Conservation (phyloP, 2,329 filamentous ascomycete genomes). For the Amphichorda felina region DNA sequence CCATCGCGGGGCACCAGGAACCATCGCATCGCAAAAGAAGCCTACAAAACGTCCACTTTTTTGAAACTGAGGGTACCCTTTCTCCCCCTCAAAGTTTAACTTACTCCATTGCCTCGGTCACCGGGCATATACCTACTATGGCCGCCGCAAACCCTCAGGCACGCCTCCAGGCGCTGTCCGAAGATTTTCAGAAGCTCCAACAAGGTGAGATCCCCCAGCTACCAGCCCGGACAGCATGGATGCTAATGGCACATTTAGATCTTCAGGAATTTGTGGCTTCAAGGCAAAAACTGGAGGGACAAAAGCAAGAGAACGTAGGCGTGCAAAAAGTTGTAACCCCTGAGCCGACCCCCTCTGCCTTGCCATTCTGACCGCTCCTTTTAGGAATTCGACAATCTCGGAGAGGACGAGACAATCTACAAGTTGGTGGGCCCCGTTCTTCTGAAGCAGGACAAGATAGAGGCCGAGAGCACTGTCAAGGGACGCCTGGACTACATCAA, state of each 20-base stretch:
- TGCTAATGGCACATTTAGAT: conserved; percentile 37
- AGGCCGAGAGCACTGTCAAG: conserved; percentile 84
- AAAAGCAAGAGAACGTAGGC: conserved; percentile 83
- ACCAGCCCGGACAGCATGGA: not conserved
- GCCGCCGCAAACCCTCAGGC: conserved; percentile 53
- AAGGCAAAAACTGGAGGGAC: conserved; percentile 84
- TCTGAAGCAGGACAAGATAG: conserved; percentile 84
- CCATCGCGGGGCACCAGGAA: not conserved
- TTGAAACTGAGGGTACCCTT: too few relatives aligned
- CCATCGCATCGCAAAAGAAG: not conserved
- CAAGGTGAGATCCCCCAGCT: conserved; percentile 43
- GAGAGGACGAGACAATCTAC: conserved; percentile 82
- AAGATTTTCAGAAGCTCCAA: conserved; percentile 81
- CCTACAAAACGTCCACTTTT: too few relatives aligned
- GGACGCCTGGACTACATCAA: conserved; percentile 84
- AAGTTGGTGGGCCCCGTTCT: conserved; percentile 89
- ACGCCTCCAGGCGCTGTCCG: conserved; percentile 68
- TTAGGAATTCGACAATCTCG: conserved; percentile 71
- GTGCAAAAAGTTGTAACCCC: conserved; percentile 57
- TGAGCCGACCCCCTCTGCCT: not conserved
- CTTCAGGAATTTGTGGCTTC: conserved; percentile 65
- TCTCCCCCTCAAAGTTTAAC: too few relatives aligned
- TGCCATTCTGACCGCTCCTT: not conserved
- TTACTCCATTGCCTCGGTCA: too few relatives aligned
- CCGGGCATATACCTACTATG: too few relatives aligned